These are phyloP conservation scores for Arachis monticola DNA, from an alignment of 331 rosid species.

Conservation along the genomic window DNA sequence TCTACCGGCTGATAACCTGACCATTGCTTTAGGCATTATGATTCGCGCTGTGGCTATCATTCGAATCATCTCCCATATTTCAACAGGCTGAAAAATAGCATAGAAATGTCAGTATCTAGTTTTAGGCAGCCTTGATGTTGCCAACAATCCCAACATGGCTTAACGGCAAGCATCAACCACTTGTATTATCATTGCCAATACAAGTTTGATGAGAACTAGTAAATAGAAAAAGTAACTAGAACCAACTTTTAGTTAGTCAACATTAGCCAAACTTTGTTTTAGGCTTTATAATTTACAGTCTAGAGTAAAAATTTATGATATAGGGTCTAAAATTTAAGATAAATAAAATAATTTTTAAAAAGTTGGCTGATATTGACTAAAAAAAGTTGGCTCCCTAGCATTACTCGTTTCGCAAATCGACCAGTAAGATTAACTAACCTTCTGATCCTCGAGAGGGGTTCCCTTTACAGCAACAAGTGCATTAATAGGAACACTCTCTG, in stretches of 20 bases:
- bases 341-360: too few relatives aligned
- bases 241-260: too few relatives aligned
- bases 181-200: background rate
- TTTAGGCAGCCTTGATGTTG: slow-evolving; percentile 10
- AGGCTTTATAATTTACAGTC: too few relatives aligned
- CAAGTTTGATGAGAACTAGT: background rate
- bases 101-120: slow-evolving; percentile 18
- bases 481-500: slow-evolving; percentile 97
- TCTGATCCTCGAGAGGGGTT: slow-evolving; percentile 92
- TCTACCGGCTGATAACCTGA: slow-evolving; percentile 93
- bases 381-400: too few relatives aligned
- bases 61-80: slow-evolving; percentile 96
- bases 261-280: too few relatives aligned
- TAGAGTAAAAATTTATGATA: too few relatives aligned
- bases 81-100: slow-evolving; percentile 56
- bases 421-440: slow-evolving; percentile 50
- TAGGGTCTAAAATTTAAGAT: too few relatives aligned
- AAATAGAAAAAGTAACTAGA: too few relatives aligned
- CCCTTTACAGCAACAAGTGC: slow-evolving; percentile 92
- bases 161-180: background rate
- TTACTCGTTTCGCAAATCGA: background rate
- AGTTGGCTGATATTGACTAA: too few relatives aligned
- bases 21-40: slow-evolving; percentile 94
- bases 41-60: slow-evolving; percentile 94
- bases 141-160: slow-evolving; percentile 12